Base-by-base conservation (phyloP, 2,329 filamentous ascomycete species). In the Aspergillus sp. region DNA sequence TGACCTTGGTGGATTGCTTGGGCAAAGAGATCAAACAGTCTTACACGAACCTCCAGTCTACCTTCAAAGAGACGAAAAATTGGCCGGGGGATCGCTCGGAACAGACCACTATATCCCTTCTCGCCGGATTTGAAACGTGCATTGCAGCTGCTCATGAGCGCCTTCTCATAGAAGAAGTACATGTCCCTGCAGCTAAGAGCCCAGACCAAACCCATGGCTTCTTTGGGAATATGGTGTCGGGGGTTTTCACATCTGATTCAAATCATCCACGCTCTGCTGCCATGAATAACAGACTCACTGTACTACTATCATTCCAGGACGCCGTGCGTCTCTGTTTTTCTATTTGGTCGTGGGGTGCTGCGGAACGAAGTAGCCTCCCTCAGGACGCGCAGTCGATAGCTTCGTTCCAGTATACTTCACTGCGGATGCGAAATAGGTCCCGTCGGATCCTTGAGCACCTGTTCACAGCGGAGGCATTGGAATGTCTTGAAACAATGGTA, bases 271-370 rank as follows among this genome's bases (percentile, higher is more conserved):
- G 92, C 49, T 91, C 88, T 58, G 86, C 88, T 7, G 92, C 90
- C n/a, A 92, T 93, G 8, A 99, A 98, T 68, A 93, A 95, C 66
- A 86, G 93, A 46, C 81, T 99, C 21, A 98, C 95, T 0, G 93
- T 99, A 19, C 82, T 97, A 44, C 81, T 99, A n/a, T 96, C 93
- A 11, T 96, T 99, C 71, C 93, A 98, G 73, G 96, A 99, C 72
- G 91, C 93, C 1, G 91, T 98, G 58, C 87, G 91, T 23, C 90
- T 96, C 50, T 96, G 93, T 73, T 96, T 96, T 71, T 86, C 82
- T 12, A 96, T 99, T 52, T 99, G 96, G 95, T 90, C 90, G 0
- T 99, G 95, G 93, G 91, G 84, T 14, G 84, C 90, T 6, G 88
- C 66, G 77, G 81, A 71, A 59, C 67, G 68, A 48, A 67, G 59